Conservation (phyloP, 2,329 filamentous ascomycete species). For the Aspergillus sp. region DNA sequence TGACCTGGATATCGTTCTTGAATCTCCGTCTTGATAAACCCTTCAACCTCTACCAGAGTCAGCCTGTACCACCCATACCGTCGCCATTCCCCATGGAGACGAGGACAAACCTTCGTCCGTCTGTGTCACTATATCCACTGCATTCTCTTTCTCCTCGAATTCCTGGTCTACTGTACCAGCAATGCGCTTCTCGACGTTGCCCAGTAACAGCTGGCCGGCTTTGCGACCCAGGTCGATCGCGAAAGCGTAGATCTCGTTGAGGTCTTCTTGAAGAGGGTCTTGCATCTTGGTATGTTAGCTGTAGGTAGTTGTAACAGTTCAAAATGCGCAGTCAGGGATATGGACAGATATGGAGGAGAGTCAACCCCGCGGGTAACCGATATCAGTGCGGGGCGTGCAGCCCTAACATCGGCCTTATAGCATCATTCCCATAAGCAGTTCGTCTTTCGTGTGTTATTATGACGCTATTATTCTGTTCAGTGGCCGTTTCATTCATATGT, state of each 20-base stretch:
- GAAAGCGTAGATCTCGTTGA: constrained; percentile 61
- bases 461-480: too few relatives aligned
- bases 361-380: neutral
- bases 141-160: constrained; percentile 61
- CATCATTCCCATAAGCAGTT: neutral
- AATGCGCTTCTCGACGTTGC: constrained; percentile 53
- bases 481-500: too few relatives aligned
- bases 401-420: neutral
- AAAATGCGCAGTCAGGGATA: too few relatives aligned
- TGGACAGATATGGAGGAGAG: too few relatives aligned
- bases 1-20: constrained; percentile 55
- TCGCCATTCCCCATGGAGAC: neutral
- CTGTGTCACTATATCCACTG: constrained; percentile 70
- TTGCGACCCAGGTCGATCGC: constrained; percentile 62
- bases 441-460: neutral
- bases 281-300: too few relatives aligned
- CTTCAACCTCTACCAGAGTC: constrained; percentile 56
- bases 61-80: neutral
- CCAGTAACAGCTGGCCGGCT: constrained; percentile 59
- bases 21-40: constrained; percentile 58
- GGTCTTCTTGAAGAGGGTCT: constrained; percentile 33
- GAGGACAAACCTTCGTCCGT: constrained; percentile 56
- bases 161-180: constrained; percentile 30
- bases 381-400: neutral
- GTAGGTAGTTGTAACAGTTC: too few relatives aligned